Evolutionary conservation across 805 yeast genomes (phyloP), one percentile per base, ranked within the genome.

Genomic region (Spathaspora arborariae): DNA sequence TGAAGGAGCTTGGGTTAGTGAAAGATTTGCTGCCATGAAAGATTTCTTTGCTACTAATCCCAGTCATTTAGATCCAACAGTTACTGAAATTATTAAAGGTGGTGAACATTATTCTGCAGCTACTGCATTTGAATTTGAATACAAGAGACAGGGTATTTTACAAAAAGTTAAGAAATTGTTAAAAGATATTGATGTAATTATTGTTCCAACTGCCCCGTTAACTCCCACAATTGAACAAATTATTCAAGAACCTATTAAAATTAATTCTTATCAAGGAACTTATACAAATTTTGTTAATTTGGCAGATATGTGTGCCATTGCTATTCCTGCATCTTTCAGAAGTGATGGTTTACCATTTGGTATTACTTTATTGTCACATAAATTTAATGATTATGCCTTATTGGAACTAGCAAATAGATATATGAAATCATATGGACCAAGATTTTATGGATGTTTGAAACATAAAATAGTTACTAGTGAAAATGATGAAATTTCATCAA

Each of bases 1-100:
- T 63, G 97, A 92, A 60, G 99, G 99, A 48, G 87, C 98, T n/a
- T 92, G 99, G 99, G 98, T 92, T 9, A 88, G 95, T 20, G 99
- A 92, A 70, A 80, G 99, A 56, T 90, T 82, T 68, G 82, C 88
- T 51, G 97, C 97, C 20, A 79, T 82, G 33, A 78, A 80, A 55
- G 88, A 85, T 37, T 86, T 85, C 55, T 75, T 88, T 47, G 79
- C 79, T 22, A 74, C 85, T 6, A 77, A 82, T 58, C 90, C 94
- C 16, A 75, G 77, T 27, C 76, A 85, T 42, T 70, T 92, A 56
- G 97, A 92, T 64, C 95, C 96, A 43, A 87, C 89, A 5, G 98
- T 94, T 20, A 63, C 75, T 35, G 67, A 75, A 20, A 89, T 92
- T 60, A 84, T 94, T 53, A 76, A 76, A 56, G 81, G 88, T 44